A percentile compares a stretch with the other conserved stretches of the same genome.
Evolutionary conservation across 129 eudicot genomes (phyloP).

Genomic region (Artemisia annua): DNA sequence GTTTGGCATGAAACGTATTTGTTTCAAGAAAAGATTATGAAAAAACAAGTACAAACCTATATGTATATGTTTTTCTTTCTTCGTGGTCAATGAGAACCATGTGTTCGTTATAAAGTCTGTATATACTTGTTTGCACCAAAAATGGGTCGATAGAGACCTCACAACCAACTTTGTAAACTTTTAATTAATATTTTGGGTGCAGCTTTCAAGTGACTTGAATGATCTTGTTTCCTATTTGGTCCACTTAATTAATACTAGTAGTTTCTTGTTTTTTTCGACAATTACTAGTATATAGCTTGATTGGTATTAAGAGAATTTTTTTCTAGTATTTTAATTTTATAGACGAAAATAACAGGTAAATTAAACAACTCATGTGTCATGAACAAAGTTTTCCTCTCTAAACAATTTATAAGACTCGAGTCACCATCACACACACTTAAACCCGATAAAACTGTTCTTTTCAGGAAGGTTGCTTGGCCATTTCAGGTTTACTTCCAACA

Average conservation of each 20-base stretch:
- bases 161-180: conserved; percentile 19
- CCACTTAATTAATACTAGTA: conserved; percentile 28
- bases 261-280: neutral
- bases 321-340: no score
- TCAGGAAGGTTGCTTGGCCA: no score
- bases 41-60: neutral
- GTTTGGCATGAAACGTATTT: no score
- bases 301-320: neutral
- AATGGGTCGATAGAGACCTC: conserved; percentile 8
- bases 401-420: no score
- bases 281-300: neutral
- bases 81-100: neutral
- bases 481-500: no score
- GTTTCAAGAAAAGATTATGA: no score
- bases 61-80: neutral
- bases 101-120: neutral
- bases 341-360: no score
- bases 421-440: no score
- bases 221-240: conserved; percentile 17
- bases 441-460: no score
- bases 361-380: no score
- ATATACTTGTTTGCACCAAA: neutral
- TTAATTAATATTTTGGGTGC: conserved; percentile 27
- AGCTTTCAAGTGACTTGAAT: conserved; percentile 18
- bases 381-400: no score